Percentiles rank a stretch among this genome's conserved stretches.
Evolutionary conservation across 2,329 filamentous ascomycete species (phyloP).

Genomic region (Aureobasidium sp.): DNA sequence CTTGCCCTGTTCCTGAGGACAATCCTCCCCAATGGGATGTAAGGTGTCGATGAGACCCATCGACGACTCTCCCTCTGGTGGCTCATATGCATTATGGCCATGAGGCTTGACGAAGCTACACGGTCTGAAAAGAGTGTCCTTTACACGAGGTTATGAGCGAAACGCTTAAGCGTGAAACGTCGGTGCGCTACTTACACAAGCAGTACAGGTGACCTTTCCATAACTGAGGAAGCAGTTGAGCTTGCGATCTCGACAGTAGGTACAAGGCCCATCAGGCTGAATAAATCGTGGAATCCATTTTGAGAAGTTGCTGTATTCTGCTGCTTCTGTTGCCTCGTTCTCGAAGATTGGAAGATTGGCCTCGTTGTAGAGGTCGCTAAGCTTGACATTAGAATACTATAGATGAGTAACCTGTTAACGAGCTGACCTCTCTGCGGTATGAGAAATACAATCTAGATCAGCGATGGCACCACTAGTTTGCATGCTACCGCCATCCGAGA

Average conservation of each 20-base stretch:
- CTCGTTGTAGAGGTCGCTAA: background rate
- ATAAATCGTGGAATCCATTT: constrained; percentile 39
- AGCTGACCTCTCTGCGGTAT: constrained; percentile 3
- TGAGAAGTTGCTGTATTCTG: constrained; percentile 34
- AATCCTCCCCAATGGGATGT: constrained; percentile 37
- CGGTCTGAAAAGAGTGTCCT: constrained; percentile 36
- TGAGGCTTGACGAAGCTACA: constrained; percentile 36
- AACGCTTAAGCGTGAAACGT: background rate
- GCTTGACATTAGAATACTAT: background rate
- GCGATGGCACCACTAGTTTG: background rate
- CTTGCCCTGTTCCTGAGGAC: constrained; percentile 23
- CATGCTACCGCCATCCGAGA: constrained; percentile 7
- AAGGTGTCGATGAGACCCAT: constrained; percentile 38
- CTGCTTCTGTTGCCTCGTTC: constrained; percentile 2
- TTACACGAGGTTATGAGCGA: background rate
- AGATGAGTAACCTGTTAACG: background rate
- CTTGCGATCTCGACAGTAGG: constrained; percentile 38
- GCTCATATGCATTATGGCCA: constrained; percentile 17
- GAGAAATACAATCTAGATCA: background rate
- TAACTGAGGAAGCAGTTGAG: constrained; percentile 37
- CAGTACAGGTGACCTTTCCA: constrained; percentile 34
- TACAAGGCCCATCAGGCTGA: constrained; percentile 36
- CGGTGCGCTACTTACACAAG: constrained; percentile 25
- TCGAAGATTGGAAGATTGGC: background rate
- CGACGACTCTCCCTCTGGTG: constrained; percentile 12